Percentiles rank a stretch among this genome's conserved stretches.
Evolutionary conservation across 208 protist genomes (phyloP).

Genomic region (Novymonas esmeraldas): DNA sequence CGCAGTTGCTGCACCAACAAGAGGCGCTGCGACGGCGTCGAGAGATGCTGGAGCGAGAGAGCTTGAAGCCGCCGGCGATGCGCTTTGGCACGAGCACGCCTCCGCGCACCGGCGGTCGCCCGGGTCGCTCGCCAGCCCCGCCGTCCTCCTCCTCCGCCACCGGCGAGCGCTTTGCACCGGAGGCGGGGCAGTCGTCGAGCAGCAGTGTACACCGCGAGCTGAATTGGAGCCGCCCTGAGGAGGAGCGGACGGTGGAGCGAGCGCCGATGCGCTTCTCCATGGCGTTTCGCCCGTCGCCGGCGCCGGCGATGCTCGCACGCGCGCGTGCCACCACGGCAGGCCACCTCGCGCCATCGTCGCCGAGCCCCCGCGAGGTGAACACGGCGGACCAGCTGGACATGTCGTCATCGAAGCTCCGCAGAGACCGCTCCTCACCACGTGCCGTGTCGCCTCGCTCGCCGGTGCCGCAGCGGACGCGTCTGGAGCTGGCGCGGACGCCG

Average conservation of each 20-base stretch:
- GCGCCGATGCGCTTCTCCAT: constrained; percentile 50
- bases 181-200: not conserved
- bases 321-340: not conserved
- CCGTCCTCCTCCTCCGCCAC: not conserved
- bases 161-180: not conserved
- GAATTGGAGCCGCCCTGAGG: constrained; percentile 25
- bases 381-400: constrained; percentile 16
- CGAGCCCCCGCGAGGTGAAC: constrained; percentile 38
- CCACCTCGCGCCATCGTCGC: constrained; percentile 8
- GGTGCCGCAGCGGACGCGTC: constrained; percentile 10
- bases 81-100: constrained; percentile 52
- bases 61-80: constrained; percentile 53
- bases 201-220: constrained; percentile 29
- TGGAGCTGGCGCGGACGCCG: not conserved
- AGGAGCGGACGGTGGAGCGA: constrained; percentile 11
- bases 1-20: constrained; percentile 66
- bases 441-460: constrained; percentile 22
- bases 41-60: constrained; percentile 55
- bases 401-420: constrained; percentile 4
- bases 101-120: constrained; percentile 20
- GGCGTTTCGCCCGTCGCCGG: constrained; percentile 24
- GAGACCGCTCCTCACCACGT: constrained; percentile 13
- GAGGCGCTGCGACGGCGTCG: constrained; percentile 64
- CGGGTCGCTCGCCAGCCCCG: constrained; percentile 13
- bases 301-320: not conserved